Evolutionary conservation across 179 eudicot genomes (phyloP).

Genomic region (Actinidia arguta): DNA sequence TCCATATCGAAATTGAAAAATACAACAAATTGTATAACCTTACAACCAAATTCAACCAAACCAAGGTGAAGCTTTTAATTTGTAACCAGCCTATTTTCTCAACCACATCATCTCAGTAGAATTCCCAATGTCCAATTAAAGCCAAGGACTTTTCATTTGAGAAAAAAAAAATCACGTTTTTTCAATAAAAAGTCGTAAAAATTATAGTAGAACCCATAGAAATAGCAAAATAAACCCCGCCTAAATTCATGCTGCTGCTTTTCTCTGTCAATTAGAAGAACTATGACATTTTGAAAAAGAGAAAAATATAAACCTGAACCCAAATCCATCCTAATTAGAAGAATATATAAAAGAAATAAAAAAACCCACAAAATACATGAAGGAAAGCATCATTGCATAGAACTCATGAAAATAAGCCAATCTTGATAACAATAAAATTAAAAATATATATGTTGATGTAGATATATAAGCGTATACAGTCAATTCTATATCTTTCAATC

Average conservation of each 20-base stretch:
- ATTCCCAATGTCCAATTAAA: not conserved
- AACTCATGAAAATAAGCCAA: not conserved
- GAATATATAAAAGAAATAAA: constrained; percentile 32
- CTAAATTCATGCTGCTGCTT: not conserved
- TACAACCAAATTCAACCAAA: not conserved
- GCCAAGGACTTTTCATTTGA: not conserved
- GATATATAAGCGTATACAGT: no score
- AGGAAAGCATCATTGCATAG: constrained; percentile 26
- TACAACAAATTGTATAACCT: not conserved
- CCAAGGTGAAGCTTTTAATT: not conserved
- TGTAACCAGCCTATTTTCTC: not conserved
- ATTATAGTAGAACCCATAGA: not conserved
- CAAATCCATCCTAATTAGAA: constrained; percentile 32
- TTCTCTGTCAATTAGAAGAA: not conserved
- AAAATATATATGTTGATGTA: not conserved
- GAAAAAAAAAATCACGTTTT: not conserved
- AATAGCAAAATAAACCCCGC: not conserved
- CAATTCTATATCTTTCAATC: no score
- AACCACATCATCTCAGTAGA: not conserved
- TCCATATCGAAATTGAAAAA: not conserved
- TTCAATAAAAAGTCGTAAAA: not conserved
- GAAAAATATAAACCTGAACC: constrained; percentile 25
- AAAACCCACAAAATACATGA: not conserved
- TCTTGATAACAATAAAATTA: not conserved
- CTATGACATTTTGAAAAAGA: not conserved